Conservation (phyloP, 805 yeast genomes). For the Candida suzukii region DNA sequence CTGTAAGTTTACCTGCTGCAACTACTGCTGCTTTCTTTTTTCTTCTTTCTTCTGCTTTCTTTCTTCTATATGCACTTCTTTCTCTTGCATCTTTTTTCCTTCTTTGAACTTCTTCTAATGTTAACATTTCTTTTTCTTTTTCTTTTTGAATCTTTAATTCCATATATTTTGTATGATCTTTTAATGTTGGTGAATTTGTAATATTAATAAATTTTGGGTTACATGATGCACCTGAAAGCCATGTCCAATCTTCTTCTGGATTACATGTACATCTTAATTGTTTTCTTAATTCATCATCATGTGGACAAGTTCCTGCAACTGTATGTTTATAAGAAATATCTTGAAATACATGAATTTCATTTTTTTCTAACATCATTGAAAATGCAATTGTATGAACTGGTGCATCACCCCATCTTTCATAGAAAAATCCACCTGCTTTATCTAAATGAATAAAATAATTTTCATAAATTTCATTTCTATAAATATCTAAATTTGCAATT, state of each 20-base stretch:
- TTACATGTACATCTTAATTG: conserved; percentile 66
- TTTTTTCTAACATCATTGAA: conserved; percentile 42
- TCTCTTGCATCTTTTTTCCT: conserved; percentile 10
- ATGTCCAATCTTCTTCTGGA: conserved; percentile 62
- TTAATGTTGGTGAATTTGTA: conserved; percentile 12
- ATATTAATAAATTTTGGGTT: conserved; percentile 18
- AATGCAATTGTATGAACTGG: conserved; percentile 43
- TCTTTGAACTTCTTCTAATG: conserved; percentile 6
- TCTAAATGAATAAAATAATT: conserved; percentile 60
- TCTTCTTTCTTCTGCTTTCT: conserved; percentile 16
- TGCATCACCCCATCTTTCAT: conserved; percentile 88
- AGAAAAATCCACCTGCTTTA: conserved; percentile 67
- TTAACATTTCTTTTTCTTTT: conserved; percentile 4
- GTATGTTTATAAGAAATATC: conserved; percentile 80
- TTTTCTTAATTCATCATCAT: conserved; percentile 47
- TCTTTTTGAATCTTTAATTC: conserved; percentile 7
- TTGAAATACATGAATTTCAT: conserved; percentile 66
- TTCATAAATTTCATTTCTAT: conserved; percentile 49
- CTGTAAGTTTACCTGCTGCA: background rate
- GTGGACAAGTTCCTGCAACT: conserved; percentile 76
- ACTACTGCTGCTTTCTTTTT: conserved; percentile 10
- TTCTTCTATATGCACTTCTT: conserved; percentile 15
- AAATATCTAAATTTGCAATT: conserved; percentile 62
- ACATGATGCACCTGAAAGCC: conserved; percentile 29
- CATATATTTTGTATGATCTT: conserved; percentile 17